Evolutionary conservation across 108 stramenopile species (phyloP).

Genomic region (Discostella pseudostelligera): DNA sequence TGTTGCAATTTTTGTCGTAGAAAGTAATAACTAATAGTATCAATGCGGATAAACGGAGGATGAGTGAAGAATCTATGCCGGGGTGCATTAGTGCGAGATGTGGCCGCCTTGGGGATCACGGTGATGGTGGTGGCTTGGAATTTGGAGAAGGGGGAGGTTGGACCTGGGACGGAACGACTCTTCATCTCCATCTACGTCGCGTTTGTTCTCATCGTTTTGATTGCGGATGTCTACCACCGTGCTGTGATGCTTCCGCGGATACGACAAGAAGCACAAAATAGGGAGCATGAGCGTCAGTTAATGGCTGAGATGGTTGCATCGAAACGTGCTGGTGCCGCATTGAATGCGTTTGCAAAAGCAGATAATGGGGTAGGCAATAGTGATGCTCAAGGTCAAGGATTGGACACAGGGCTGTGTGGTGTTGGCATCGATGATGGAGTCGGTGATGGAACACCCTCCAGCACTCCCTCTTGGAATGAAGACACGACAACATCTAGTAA

Average conservation of each 20-base stretch:
- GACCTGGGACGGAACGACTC: conserved; percentile 35
- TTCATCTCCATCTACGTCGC: conserved; percentile 54
- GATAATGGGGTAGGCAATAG: neutral
- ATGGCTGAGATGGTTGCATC: conserved; percentile 60
- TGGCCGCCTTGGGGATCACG: conserved; percentile 59
- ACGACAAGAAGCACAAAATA: conserved; percentile 17
- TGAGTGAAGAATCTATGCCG: conserved; percentile 83
- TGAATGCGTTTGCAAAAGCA: conserved; percentile 19
- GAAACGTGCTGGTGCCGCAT: conserved; percentile 60
- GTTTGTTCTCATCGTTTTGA: conserved; percentile 76
- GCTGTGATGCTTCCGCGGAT: conserved; percentile 77
- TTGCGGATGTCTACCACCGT: conserved; percentile 88
- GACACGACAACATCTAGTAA: neutral
- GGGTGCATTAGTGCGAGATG: conserved; percentile 86
- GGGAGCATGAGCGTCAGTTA: conserved; percentile 46
- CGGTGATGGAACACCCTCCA: conserved; percentile 1
- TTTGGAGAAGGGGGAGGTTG: conserved; percentile 54
- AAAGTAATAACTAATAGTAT: neutral
- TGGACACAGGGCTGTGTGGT: conserved; percentile 27
- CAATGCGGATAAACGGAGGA: too few relatives aligned
- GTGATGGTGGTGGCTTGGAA: conserved; percentile 53
- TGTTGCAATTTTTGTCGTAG: conserved; percentile 33
- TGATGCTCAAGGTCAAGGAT: neutral
- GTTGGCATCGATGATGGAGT: conserved; percentile 10
- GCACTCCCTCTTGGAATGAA: conserved; percentile 14